Base-by-base conservation (phyloP, 192 early-diverging fungal genomes). In the Coemansia sp. region DNA sequence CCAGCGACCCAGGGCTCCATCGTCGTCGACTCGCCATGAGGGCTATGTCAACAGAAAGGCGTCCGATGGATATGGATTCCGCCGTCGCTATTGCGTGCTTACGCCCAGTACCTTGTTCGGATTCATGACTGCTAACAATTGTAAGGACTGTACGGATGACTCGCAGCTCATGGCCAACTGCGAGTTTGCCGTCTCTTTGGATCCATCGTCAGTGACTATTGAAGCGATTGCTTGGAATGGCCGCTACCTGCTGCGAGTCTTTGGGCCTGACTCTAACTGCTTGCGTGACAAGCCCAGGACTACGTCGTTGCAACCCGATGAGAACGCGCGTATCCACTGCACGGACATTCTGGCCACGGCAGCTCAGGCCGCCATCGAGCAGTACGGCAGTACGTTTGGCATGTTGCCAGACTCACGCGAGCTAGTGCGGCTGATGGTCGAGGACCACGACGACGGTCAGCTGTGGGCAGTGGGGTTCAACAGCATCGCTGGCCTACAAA, bases 211-310 rank as follows among this genome's bases (percentile, higher is more conserved):
- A 1, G 72, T 77, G 13, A 75, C 80, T 6, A 66, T 82, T 32
- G 80, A 82, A 69, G 80, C 80, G 0, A 82, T 82, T 32, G 72
- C 80, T 17, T 82, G 80, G 80, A 82, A 82, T 39, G 80, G 74
- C 26, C 80, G 80, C 30, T 82, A 77, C 32, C 40, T 82, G 30
- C 67, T 82, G 65, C 80, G 80, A 23, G 66, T 82, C 23, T 82
- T 82, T 72, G 80, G 75, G 5, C 72, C 75, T 2, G 72, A 72
- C 9, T 71, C 80, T 37, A 44, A 44, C 47, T 66, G 64, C 37
- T 38, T 82, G 65, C 80, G 75, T 14, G 80, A 82, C 60, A 76
- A 69, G 58, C 80, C 80, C 4, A 66, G 72, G 14, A 69, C 72
- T 30, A 73, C 80, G 35, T 40, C 75, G 35, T 38, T 82, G 61